A percentile compares a stretch with the other conserved stretches of the same genome.
Conservation (phyloP, 495 filamentous ascomycete species). For the Filosporella fistucella region DNA sequence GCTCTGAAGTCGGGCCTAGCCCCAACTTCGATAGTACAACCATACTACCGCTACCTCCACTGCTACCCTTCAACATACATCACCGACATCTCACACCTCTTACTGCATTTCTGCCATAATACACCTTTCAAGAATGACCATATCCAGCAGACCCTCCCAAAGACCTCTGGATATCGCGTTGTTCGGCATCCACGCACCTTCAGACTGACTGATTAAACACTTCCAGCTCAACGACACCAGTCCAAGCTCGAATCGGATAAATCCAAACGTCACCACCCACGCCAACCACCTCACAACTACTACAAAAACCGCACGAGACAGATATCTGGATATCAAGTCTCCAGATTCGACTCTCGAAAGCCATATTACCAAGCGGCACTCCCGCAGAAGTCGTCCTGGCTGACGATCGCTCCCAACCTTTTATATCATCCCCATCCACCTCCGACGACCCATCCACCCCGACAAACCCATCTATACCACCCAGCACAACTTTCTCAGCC, state of each 20-base stretch:
- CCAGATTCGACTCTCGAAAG: constrained; percentile 9
- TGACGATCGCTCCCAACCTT: constrained; percentile 34
- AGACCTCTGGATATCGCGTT: neutral
- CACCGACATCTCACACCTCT: neutral
- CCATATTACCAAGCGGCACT: constrained; percentile 20
- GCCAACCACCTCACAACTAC: neutral
- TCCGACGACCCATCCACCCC: constrained; percentile 42
- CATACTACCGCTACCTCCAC: too few species aligned
- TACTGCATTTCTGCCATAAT: neutral
- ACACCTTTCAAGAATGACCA: constrained; percentile 9
- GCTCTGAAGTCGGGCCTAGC: neutral
- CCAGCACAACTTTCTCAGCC: constrained; percentile 33
- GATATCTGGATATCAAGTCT: constrained; percentile 2
- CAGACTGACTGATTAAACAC: constrained; percentile 2
- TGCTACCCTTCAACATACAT: too few species aligned
- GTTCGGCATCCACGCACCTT: constrained; percentile 7
- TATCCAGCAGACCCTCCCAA: neutral
- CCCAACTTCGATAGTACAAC: constrained; percentile 10
- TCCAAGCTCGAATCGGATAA: constrained; percentile 13
- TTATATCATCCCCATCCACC: constrained; percentile 25
- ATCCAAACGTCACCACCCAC: neutral
- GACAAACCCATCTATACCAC: constrained; percentile 30
- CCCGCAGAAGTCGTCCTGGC: constrained; percentile 38
- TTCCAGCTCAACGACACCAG: neutral
- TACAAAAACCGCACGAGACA: neutral